Evolutionary conservation across 495 filamentous ascomycete species (phyloP).

Genomic region (Penicillium roqueforti): DNA sequence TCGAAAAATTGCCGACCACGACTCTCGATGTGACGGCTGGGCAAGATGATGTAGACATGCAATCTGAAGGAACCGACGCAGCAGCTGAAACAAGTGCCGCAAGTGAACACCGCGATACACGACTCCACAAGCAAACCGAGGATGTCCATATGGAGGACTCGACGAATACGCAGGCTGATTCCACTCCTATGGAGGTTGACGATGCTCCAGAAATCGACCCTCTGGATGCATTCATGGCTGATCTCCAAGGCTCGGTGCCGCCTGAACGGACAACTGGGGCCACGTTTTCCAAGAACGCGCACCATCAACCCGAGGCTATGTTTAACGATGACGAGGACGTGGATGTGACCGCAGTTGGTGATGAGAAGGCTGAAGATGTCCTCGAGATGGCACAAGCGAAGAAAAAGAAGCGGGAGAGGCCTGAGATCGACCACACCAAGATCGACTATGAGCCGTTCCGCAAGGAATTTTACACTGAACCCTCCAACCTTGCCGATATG

Average conservation of each 20-base stretch:
- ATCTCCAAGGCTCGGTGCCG: slow-evolving; percentile 55
- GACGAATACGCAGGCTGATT: slow-evolving; percentile 32
- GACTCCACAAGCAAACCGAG: slow-evolving; percentile 51
- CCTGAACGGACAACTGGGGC: slow-evolving; percentile 36
- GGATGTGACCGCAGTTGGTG: slow-evolving; percentile 64
- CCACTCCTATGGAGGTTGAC: slow-evolving; percentile 35
- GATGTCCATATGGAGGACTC: slow-evolving; percentile 45
- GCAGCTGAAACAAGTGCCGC: slow-evolving; percentile 79
- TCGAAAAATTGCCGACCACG: slow-evolving; percentile 79
- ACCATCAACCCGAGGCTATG: slow-evolving; percentile 72
- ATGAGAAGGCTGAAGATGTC: slow-evolving; percentile 74
- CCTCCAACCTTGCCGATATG: slow-evolving; percentile 76
- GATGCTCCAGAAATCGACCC: slow-evolving; percentile 79
- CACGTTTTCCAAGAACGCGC: slow-evolving; percentile 43
- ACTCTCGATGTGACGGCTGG: slow-evolving; percentile 58
- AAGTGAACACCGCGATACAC: slow-evolving; percentile 69
- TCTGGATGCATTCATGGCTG: slow-evolving; percentile 93
- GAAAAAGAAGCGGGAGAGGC: slow-evolving; percentile 96
- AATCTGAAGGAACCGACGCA: slow-evolving; percentile 70
- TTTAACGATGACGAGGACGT: slow-evolving; percentile 81
- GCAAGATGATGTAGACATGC: slow-evolving; percentile 73
- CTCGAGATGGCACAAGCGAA: slow-evolving; percentile 76
- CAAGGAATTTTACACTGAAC: slow-evolving; percentile 92
- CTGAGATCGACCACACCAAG: slow-evolving; percentile 78
- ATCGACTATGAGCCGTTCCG: slow-evolving; percentile 79